Evolutionary conservation across 2,329 filamentous ascomycete genomes (phyloP), one percentile per base, ranked within the genome.

Genomic region (Zymoseptoria passerinii): DNA sequence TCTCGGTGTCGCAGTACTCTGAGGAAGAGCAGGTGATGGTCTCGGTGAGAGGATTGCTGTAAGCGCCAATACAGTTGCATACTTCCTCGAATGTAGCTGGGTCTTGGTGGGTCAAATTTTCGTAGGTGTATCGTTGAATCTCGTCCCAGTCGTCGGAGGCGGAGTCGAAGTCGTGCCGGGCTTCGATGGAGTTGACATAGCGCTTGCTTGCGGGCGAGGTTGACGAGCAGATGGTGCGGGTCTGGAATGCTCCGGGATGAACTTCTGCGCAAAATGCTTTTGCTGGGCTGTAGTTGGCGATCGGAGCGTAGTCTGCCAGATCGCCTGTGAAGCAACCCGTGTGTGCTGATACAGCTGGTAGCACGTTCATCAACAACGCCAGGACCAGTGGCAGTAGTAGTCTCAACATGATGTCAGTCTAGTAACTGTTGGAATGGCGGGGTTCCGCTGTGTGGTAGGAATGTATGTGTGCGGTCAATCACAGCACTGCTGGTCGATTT

Each of bases 1-100:
- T 55, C 4, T 53, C 28, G 18, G 28, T 18, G 18, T 55, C 52
- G 56, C 60, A 61, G 54, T 40, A 48, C 28, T 57, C 40, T 8
- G 50, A 48, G 8, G 51, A n/a, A 19, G 44, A 16, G 49, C 61
- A 63, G 27, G 40, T 54, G 19, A 49, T 40, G 19, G 10, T 54
- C 48, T 58, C 49, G 29, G 50, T 60, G 40, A 58, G 19, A 4
- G 19, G 10, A 10, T 20, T 5, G 9, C 49, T 50, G 19, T 4
- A 20, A 6, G 1, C 4, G 7, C 35, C 35, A 4, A 50, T 50
- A 18, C 49, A 50, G 5, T 27, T 20, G 49, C 49, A 50, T 50
- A 50, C 49, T 20, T 20, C 16, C 23, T 50, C 49, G 49, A 50
- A 20, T 16, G 49, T 50, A 8, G 49, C 6, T 4, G 19, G 49